Base-by-base conservation (phyloP, 2,329 filamentous ascomycete genomes). In the Aspergillus ibericus region DNA sequence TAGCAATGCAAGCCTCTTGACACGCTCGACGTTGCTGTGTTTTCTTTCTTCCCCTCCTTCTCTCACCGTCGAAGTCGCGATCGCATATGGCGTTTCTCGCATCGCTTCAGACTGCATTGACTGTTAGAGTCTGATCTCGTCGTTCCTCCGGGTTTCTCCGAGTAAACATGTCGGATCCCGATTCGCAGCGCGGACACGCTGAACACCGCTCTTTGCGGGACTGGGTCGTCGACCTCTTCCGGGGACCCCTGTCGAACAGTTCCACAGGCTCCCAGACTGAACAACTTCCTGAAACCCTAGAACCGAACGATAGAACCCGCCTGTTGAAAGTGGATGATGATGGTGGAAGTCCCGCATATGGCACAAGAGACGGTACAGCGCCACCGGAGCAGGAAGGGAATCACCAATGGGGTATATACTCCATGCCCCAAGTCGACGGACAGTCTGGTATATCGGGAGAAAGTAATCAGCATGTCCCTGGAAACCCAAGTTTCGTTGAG, bases 301-400 rank as follows among this genome's bases (percentile, higher is more conserved):
- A 69, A 36, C 63, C 69, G 15, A 70, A 75, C 61, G 70, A 66
- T 35, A 70, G 71, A 61, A 77, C 75, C 22, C 68, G 72, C 27
- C 66, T 80, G 25, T 63, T 80, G 38, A 70, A 76, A 32, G 75
- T 73, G 5, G 78, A 79, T 61, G 61, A 76, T 46, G 70, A 69
- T 36, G 66, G 61, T 36, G 66, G 61, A 22, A 65, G 72, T 15
- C 73, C 74, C 35, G 63, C 69, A 8, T 78, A 76, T 49, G 77
- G 77, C 49, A 67, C 76, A 49, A 75, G 72, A 25, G 56, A 58
- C 27, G 82, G 83, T 67, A 89, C 95, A 27, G 38, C 32, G 12
- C 47, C 16, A 47, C 47, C 35, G 35, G 20, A 25, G 12, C 36
- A 13, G 54, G 29, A 20, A 12, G 48, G 46, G 47, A 85, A 82